Evolutionary conservation across 805 yeast species (phyloP).

Genomic region (Zygotorulaspora sp.): DNA sequence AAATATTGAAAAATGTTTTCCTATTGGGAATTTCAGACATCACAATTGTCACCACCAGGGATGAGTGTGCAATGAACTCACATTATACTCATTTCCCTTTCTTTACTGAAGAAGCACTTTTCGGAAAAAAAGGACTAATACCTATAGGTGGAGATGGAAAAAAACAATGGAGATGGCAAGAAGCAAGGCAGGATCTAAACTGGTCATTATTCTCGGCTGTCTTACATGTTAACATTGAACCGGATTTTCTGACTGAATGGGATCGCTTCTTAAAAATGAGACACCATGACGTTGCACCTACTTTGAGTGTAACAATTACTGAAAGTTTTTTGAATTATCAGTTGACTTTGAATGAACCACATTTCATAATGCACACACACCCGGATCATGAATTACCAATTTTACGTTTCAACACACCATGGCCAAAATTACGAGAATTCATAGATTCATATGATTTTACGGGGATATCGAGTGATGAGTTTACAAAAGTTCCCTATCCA

Average conservation of each 20-base stretch:
- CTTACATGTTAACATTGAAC: conserved; percentile 2
- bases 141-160: neutral
- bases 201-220: conserved; percentile 3
- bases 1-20: conserved; percentile 69
- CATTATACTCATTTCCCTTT: neutral
- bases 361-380: conserved; percentile 71
- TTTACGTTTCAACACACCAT: conserved; percentile 62
- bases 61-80: no score
- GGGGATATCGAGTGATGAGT: conserved; percentile 37
- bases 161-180: neutral
- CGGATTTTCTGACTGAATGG: neutral
- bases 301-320: conserved; percentile 1
- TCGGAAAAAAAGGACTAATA: conserved; percentile 1
- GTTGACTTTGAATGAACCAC: conserved; percentile 44
- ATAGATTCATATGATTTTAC: conserved; percentile 49
- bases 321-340: conserved; percentile 3
- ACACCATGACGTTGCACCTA: conserved; percentile 1
- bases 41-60: conserved; percentile 1
- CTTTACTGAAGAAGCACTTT: conserved; percentile 1
- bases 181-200: neutral
- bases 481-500: conserved; percentile 63
- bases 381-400: conserved; percentile 53
- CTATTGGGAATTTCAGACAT: conserved; percentile 52
- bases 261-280: conserved; percentile 1
- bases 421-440: conserved; percentile 59